These are phyloP conservation scores for Lojkania enalia DNA, from an alignment of 2,329 filamentous ascomycete species.

Conservation along the genomic window DNA sequence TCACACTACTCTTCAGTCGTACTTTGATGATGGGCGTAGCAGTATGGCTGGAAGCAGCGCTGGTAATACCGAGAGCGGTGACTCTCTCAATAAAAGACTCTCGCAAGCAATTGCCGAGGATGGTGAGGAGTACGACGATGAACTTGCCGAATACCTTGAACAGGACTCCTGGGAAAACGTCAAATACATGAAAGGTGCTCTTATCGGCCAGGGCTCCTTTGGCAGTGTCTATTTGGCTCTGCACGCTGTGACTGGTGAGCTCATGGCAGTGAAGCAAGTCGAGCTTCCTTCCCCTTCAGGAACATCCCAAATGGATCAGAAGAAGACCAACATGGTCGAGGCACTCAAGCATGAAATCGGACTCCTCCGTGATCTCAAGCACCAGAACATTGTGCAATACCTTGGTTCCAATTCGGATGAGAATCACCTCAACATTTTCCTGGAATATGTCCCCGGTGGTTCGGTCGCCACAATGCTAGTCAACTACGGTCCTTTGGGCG, in stretches of 20 bases:
- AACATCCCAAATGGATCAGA: conserved; percentile 72
- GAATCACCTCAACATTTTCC: conserved; percentile 96
- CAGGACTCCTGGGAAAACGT: conserved; percentile 95
- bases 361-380: conserved; percentile 88
- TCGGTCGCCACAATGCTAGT: conserved; percentile 98
- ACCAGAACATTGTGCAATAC: conserved; percentile 97
- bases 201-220: conserved; percentile 96
- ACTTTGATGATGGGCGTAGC: conserved; percentile 79
- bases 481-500: conserved; percentile 92
- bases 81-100: conserved; percentile 79
- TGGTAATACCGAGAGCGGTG: conserved; percentile 59
- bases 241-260: conserved; percentile 93
- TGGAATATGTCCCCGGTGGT: conserved; percentile 96
- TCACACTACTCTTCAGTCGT: conserved; percentile 70
- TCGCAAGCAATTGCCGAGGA: conserved; percentile 86
- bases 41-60: conserved; percentile 71
- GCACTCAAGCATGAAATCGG: conserved; percentile 96
- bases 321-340: conserved; percentile 98
- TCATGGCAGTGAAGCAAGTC: conserved; percentile 98
- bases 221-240: conserved; percentile 93
- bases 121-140: conserved; percentile 88
- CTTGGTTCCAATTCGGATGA: conserved; percentile 91
- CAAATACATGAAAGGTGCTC: conserved; percentile 98
- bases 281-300: conserved; percentile 82
- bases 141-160: conserved; percentile 84